Base-by-base conservation (phyloP, 164 flowering plant species). In the Stephania japonica region DNA sequence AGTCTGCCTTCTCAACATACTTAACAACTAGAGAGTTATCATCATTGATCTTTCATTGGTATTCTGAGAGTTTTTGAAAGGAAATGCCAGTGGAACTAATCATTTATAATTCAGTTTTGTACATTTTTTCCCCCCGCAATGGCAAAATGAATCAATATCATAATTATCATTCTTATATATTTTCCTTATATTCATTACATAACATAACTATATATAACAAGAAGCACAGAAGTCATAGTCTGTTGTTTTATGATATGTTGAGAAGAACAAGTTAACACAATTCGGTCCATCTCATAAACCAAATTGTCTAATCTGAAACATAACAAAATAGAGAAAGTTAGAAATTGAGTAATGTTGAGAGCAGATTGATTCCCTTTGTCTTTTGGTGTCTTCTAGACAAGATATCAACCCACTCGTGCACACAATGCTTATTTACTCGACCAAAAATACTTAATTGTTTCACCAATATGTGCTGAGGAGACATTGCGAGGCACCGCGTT, bases 1-100 rank as follows among this genome's bases (percentile, higher is more conserved):
- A 74, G 83, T 81, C 2, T 73, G 75, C n/a, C 79, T 81, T 70
- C 77, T 81, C 11, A 81, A 81, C 69, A 70, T 78, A 25, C 77
- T 78, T 25, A 78, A 59, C 63, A 72, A 65, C 65, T 49, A 65
- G 41, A 21, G 7, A 68, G 47, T 26, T 9, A 16, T n/a, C n/a
- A 25, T 62, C 19, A 47, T 65, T 11, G 10, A 41, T 42, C 27
- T 71, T 56, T 23, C 42, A 61, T 42, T 23, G 53, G 67, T 18
- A 25, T 64, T 53, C 68, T 32, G 16, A 47, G 68, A 64, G 13
- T 64, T 59, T 72, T 72, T 72, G 38, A 72, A 42, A 42, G 62
- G 68, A 23, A 42, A 63, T 72, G 23, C 23, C 8, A 42, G 21
- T 72, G 74, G 59, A 63, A 10, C 41, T 70, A 32, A 32, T 53